Conservation (phyloP, 352 stramenopile genomes). For the Pseudoperonospora humuli region DNA sequence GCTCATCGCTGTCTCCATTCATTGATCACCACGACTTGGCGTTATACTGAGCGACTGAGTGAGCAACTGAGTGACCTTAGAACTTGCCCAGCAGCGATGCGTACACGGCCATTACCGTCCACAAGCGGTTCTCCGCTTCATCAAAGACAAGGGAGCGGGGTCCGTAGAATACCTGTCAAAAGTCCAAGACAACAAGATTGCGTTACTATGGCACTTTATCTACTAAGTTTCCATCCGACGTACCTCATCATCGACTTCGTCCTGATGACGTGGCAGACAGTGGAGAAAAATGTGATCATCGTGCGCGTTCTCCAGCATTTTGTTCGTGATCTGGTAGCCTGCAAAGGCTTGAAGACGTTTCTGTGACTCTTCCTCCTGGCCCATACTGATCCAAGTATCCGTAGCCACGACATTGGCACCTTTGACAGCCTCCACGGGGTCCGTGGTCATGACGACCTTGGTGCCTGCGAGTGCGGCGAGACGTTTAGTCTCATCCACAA, state of each 20-base stretch:
- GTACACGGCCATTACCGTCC: constrained; percentile 97
- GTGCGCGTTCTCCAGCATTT: constrained; percentile 88
- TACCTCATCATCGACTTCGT: constrained; percentile 97
- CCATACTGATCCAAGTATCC: constrained; percentile 97
- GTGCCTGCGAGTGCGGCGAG: constrained; percentile 74
- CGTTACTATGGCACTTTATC: background rate
- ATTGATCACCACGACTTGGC: constrained; percentile 3
- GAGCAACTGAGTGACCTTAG: constrained; percentile 5
- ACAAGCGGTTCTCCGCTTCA: constrained; percentile 98
- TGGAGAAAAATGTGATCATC: constrained; percentile 94
- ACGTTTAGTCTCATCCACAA: constrained; percentile 86
- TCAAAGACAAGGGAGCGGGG: constrained; percentile 93
- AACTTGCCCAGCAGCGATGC: constrained; percentile 39
- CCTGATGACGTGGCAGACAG: constrained; percentile 93
- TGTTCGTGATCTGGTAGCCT: constrained; percentile 92
- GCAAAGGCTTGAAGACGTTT: constrained; percentile 92
- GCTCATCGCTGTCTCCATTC: constrained; percentile 14
- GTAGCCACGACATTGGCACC: constrained; percentile 93
- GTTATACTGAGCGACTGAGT: background rate
- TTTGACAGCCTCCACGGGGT: constrained; percentile 90
- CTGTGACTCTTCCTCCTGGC: constrained; percentile 90
- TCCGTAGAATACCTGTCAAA: constrained; percentile 89
- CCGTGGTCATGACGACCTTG: constrained; percentile 72
- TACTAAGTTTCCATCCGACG: background rate
- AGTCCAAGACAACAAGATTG: background rate